Conservation (phyloP, 192 early-diverging fungal genomes). For the Chytriomyces sp. region DNA sequence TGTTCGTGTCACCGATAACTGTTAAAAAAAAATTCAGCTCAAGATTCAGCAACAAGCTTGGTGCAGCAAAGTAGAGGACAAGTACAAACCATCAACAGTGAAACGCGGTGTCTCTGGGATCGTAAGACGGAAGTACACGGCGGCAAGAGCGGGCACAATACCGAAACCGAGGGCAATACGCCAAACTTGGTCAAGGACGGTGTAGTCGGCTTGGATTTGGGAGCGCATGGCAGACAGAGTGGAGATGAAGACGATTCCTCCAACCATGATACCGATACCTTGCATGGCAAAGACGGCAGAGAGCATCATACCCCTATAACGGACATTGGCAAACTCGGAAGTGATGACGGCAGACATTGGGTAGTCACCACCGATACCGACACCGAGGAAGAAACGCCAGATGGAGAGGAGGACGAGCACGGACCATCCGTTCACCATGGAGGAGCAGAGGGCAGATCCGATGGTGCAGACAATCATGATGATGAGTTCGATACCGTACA, state of each 20-base stretch:
- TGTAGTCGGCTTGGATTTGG: slow-evolving; percentile 65
- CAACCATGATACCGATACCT: slow-evolving; percentile 85
- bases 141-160: slow-evolving; percentile 76
- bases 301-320: slow-evolving; percentile 87
- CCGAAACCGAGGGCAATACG: slow-evolving; percentile 86
- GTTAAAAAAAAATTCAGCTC: neutral
- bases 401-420: slow-evolving; percentile 76
- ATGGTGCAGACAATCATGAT: slow-evolving; percentile 88
- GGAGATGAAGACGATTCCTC: slow-evolving; percentile 75
- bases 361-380: slow-evolving; percentile 95
- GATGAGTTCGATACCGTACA: slow-evolving; percentile 88
- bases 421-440: slow-evolving; percentile 70
- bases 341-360: slow-evolving; percentile 94
- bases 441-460: slow-evolving; percentile 75
- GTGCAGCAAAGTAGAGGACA: neutral
- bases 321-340: slow-evolving; percentile 83
- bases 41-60: neutral
- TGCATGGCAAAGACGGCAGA: slow-evolving; percentile 90
- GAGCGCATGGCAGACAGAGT: slow-evolving; percentile 73
- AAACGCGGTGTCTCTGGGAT: slow-evolving; percentile 95
- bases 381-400: slow-evolving; percentile 91
- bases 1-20: slow-evolving; percentile 71
- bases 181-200: slow-evolving; percentile 85
- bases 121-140: slow-evolving; percentile 86
- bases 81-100: slow-evolving; percentile 54